Evolutionary conservation across 768 basidiomycete species (phyloP), one percentile per base, ranked within the genome.

Genomic region (Neoboletus brunneissimus): DNA sequence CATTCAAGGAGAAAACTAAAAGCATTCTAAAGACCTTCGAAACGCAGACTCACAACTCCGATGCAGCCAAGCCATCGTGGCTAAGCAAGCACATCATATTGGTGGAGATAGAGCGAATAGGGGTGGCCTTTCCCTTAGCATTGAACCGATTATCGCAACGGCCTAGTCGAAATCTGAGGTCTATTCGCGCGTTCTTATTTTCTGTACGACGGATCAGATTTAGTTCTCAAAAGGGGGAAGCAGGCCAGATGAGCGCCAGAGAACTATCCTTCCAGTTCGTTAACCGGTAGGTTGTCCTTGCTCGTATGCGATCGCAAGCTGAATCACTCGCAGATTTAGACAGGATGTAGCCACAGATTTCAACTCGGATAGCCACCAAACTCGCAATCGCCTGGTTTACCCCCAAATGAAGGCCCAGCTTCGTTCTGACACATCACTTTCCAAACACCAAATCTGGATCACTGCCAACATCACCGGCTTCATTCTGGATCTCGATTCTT

Each of bases 61-160:
- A 49, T 23, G 23, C 48, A 15, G 54, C 60, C 27, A 67, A 75
- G 29, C 64, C 75, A 0, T 75, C 82, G 6, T 86, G 85, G 84
- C 64, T 90, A 18, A 78, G 80, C 57, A 70, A 77, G 44, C 81
- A 84, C 58, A 75, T 76, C 52, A 74, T 89, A 60, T 73, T 77
- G 23, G 73, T 90, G 22, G 75, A 75, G 15, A 75, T 89, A 54
- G 75, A 77, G 29, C 85, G 88, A 61, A 78, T 98, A 35, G 94
- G 94, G n/a, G 82, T 94, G 4, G 95, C 93, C 6, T 91, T 98
- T 63, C 96, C 96, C 1, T 76, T 98, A 27, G 81, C 81, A 1
- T 77, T 85, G 51, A 81, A 85, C 52, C 78, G 80, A 52, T 63
- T 84, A 34, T 78, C 80, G 29, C 56, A 62, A 23, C 68, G 73